Evolutionary conservation across 1,139 yeast species (phyloP), one percentile per base, ranked within the genome.

Genomic region (Saccharomyces hybrid): DNA sequence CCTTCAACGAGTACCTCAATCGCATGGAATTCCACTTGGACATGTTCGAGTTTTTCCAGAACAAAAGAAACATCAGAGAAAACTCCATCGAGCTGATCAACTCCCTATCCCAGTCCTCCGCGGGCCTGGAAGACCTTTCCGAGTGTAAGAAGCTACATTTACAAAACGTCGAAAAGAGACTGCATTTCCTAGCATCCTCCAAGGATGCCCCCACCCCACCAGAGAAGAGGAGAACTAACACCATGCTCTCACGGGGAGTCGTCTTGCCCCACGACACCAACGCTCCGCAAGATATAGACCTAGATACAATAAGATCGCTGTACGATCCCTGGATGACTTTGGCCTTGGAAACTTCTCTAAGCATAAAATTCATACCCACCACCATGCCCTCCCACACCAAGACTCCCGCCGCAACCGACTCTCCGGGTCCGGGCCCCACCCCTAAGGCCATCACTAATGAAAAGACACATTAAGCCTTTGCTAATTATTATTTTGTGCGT

Each of bases 1-100:
- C 72, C 20, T 73, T 78, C 55, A 66, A 73, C 11, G 77, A 77
- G 28, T 82, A 82, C 78, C 68, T 73, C 47, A 70, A 70, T 38
- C 74, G 73, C 59, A 67, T 79, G 25, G 76, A 74, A 47, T 61
- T 61, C 30, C 70, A 65, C 51, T 54, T 69, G 47, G 62, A 66
- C 46, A 67, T 66, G 67, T 56, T 57, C 27, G 70, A 63, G 14
- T 54, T 62, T 20, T 51, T 67, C 25, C 59, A 60, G 13, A 58
- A 57, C 20, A 60, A 60, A 47, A 63, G 62, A 30, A 56, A 51
- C n/a, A 58, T 54, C 31, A 54, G 53, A 46, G 54, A 57, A n/a
- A 52, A 55, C 38, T 50, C 57, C 1, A 50, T 54, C 13, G 58
- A 59, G 14, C 63, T 60, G 1, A 54, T 53, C 16, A 54, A 55